Base-by-base conservation (phyloP, 108 stramenopile genomes). In the Conticribra guillardii region DNA sequence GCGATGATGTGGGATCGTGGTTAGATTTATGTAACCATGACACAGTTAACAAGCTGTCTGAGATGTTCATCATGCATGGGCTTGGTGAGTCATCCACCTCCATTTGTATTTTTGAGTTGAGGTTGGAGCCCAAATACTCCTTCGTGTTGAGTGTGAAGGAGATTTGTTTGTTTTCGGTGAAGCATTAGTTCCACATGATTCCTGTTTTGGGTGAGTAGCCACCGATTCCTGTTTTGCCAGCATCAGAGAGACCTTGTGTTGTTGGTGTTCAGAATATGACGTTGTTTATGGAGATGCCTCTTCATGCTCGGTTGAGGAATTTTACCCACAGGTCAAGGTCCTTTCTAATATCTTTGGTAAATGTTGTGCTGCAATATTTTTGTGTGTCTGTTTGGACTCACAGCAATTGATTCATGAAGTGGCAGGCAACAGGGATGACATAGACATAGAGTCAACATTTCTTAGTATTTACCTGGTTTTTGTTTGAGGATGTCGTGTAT, bases 231-330 rank as follows among this genome's bases (percentile, higher is more conserved):
- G 49, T 61, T 2, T 61, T 59, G 0, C 60, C 15, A 0, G 68
- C 58, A 17, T 69, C 60, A 0, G 41, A 0, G 27, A 69, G 0
- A 0, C 46, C 33, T 0, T 60, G 17, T 4, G 48, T 48, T 2
- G 59, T 69, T 22, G 68, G 68, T 0, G 26, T 24, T 18, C 68
- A 9, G 59, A 60, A 69, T 2, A 69, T 27, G 7, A 69, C 41
- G 17, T 59, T 60, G 68, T 69, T 69, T 32, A 69, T 69, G 2
- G 68, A 69, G 3, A 69, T 69, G 57, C 68, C 68, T 0, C 22
- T 26, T 18, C 2, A 9, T 0, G 68, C 68, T 4, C 23, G 22
- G 4, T 5, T 7, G 7, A 69, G 31, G 68, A 69, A 60, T 18
- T 69, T 34, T 4, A 69, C 22, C 68, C 68, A 69, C 0, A 69